phyloP scores from a whole-genome alignment of 2,329 filamentous ascomycete genomes.

The Knoxdaviesia capensis region DNA sequence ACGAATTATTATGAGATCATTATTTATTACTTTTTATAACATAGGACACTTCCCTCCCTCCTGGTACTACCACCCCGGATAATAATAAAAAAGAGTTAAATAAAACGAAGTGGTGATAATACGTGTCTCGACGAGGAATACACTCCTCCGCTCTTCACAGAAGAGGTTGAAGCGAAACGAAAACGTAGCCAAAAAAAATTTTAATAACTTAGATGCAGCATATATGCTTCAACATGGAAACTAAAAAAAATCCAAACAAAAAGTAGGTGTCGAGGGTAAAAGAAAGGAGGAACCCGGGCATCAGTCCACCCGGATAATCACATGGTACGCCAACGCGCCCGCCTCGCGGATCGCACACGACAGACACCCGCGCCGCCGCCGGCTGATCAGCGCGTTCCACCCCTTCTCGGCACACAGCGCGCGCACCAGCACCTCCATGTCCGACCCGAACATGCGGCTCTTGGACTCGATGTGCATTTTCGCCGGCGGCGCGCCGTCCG shows the following conservation, averaged over 20 bases:
- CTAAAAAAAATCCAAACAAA: background rate
- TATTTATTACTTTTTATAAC: too few relatives aligned
- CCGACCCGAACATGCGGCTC: constrained; percentile 37
- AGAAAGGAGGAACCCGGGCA: background rate
- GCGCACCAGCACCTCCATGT: constrained; percentile 49
- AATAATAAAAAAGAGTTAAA: too few relatives aligned
- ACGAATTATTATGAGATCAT: too few relatives aligned
- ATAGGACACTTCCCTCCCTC: too few relatives aligned
- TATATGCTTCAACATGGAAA: too few relatives aligned
- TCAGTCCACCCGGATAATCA: constrained; percentile 38
- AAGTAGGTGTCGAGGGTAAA: background rate
- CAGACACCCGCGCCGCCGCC: constrained; percentile 46
- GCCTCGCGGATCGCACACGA: constrained; percentile 59
- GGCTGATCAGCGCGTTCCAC: constrained; percentile 52
- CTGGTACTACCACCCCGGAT: too few relatives aligned
- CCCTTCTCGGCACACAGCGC: constrained; percentile 57
- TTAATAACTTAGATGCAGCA: too few relatives aligned
- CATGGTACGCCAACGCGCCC: constrained; percentile 45
- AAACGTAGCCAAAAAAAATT: too few relatives aligned
- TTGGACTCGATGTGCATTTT: constrained; percentile 37
- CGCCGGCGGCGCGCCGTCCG: constrained; percentile 17
- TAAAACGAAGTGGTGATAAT: too few relatives aligned
- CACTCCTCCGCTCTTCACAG: too few relatives aligned
- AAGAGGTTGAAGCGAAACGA: too few relatives aligned
- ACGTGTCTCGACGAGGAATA: too few relatives aligned